phyloP scores from a whole-genome alignment of 2,329 filamentous ascomycete genomes.

The Phialocephala subalpina region DNA sequence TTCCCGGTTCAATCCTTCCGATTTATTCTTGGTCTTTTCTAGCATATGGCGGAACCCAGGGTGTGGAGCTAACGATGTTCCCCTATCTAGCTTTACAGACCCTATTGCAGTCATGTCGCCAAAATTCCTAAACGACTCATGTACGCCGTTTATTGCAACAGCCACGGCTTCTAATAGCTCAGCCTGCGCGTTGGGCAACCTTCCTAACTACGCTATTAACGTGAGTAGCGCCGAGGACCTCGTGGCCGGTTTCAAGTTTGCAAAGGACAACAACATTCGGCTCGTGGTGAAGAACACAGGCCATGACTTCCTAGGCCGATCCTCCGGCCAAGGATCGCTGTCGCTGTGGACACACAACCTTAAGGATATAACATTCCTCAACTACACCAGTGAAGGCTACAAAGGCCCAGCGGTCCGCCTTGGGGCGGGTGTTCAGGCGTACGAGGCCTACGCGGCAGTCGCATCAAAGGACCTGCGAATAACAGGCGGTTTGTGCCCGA shows the following conservation, averaged over 20 bases:
- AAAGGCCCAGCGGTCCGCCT: slow-evolving; percentile 44
- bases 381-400: slow-evolving; percentile 38
- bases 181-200: no score
- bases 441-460: slow-evolving; percentile 51
- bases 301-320: slow-evolving; percentile 49
- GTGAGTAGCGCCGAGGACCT: slow-evolving; percentile 16
- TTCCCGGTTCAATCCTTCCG: no score
- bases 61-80: no score
- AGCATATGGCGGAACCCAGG: no score
- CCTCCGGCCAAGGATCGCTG: slow-evolving; percentile 52
- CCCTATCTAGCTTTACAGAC: no score
- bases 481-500: slow-evolving; percentile 65
- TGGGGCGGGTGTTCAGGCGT: slow-evolving; percentile 51
- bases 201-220: slow-evolving; percentile 34
- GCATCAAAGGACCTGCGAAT: slow-evolving; percentile 59
- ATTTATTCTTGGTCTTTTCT: no score
- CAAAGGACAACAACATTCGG: slow-evolving; percentile 42
- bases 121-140: no score
- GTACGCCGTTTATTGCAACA: no score
- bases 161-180: no score
- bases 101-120: no score
- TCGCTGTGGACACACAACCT: slow-evolving; percentile 57
- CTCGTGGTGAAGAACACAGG: slow-evolving; percentile 52
- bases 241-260: slow-evolving; percentile 42
- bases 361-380: no score